Base-by-base conservation (phyloP, 2,329 filamentous ascomycete species). In the Orbilia ellipsospora region DNA sequence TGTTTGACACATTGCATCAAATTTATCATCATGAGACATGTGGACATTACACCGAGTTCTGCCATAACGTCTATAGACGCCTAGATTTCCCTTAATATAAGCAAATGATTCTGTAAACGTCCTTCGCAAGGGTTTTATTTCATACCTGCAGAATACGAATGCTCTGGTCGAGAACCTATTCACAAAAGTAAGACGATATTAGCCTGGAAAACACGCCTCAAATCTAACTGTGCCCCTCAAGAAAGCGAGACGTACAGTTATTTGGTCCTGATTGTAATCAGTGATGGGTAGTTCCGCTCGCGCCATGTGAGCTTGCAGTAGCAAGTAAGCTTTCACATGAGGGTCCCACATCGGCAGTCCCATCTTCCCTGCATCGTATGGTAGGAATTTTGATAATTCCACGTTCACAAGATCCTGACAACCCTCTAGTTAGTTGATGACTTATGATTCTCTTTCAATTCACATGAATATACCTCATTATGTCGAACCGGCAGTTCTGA, bases 261-360 rank as follows among this genome's bases (percentile, higher is more conserved):
- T 90, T 83, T 96, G 92, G 82, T 99, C 95, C 79, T 95, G 95
- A 1, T 99, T 93, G 81, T 99, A 99, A 86, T 99, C 95, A 0
- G 92, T 90, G 70, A 99, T 97, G 2, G 96, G 96, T 2, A 99
- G 88, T 65, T 94, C 90, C 78, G 98, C 90, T 69, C 94, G 91
- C 18, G 92, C 93, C 88, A 99, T 96, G 83, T 97, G 93, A 0
- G 95, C 93, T 83, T 99, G 96, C 0, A 99, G 87, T 1, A 99
- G 87, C 44, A 99, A 84, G 84, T 97, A 98, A 0, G 95, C 90
- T 82, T 99, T 99, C 81, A 98, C 93, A 81, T 99, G 95, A 0
- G 95, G 95, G 84, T 99, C 95, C 95, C 95, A 99, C 90, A 99
- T 92, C 0, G 94, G 94, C 48, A 97, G 84, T 8, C 89, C 90